Conservation (phyloP, 176 grass and related monocot species). For the Triticum dicoccoides region DNA sequence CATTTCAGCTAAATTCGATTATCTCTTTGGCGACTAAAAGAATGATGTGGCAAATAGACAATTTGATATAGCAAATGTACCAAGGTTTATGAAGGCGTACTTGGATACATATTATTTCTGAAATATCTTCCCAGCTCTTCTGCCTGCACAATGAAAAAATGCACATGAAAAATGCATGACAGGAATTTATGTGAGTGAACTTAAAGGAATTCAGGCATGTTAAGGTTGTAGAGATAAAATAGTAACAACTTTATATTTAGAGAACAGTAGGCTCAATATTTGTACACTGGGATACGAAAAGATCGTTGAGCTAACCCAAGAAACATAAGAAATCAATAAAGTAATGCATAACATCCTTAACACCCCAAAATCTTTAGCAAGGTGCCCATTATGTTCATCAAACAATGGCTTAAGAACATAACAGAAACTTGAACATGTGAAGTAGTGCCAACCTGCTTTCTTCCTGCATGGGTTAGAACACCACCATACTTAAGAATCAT, state of each 20-base stretch:
- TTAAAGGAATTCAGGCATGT: not conserved
- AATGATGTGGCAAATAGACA: not conserved
- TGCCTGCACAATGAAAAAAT: conserved; percentile 48
- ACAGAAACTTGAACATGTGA: not conserved
- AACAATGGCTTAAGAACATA: not conserved
- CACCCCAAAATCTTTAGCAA: not conserved
- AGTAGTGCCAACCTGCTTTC: conserved; percentile 74
- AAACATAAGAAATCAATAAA: not conserved
- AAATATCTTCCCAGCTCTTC: conserved; percentile 98
- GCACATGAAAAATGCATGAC: not conserved
- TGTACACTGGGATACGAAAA: not conserved
- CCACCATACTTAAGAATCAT: conserved; percentile 98
- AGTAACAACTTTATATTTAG: not conserved
- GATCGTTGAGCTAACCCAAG: not conserved
- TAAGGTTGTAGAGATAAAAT: not conserved
- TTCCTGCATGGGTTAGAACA: conserved; percentile 95
- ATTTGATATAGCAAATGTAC: not conserved
- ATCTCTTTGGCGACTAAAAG: not conserved
- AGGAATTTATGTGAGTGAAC: conserved; percentile 17
- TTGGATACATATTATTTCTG: conserved; percentile 99
- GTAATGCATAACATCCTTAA: not conserved
- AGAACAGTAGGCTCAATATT: conserved; percentile 1
- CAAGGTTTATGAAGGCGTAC: conserved; percentile 34
- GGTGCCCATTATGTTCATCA: not conserved
- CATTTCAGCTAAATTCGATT: conserved; percentile 14